These are phyloP conservation scores for Micractinium conductrix DNA, from an alignment of 139 green algal genomes.

Conservation along the genomic window DNA sequence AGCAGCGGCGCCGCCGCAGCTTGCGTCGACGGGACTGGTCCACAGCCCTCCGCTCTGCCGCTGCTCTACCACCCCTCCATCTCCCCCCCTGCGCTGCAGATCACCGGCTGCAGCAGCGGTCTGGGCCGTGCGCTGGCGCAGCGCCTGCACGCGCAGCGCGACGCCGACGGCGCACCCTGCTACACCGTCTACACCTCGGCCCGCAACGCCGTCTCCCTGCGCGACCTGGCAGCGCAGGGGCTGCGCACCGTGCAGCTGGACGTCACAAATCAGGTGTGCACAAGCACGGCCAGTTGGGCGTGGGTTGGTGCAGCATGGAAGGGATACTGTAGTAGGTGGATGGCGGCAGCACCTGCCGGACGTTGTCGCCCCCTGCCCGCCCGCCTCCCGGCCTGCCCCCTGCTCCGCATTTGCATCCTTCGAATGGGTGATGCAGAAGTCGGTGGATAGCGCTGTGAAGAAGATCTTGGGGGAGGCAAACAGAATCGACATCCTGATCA, in stretches of 20 bases:
- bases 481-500: constrained; percentile 52
- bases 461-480: constrained; percentile 37
- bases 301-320: background rate
- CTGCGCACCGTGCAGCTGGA: constrained; percentile 47
- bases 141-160: constrained; percentile 27
- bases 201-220: constrained; percentile 25
- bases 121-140: constrained; percentile 57
- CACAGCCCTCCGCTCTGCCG: too few relatives aligned
- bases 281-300: too few relatives aligned
- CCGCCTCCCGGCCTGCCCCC: background rate
- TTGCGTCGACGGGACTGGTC: background rate
- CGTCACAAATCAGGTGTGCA: constrained; percentile 38
- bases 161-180: background rate
- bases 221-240: constrained; percentile 34
- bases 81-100: background rate
- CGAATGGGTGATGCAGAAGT: constrained; percentile 38
- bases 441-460: constrained; percentile 36
- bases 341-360: too few relatives aligned
- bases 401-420: background rate
- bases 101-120: constrained; percentile 62
- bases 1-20: too few relatives aligned
- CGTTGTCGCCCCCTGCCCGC: background rate
- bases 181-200: constrained; percentile 54
- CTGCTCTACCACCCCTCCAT: background rate
- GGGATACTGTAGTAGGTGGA: background rate